phyloP scores from a whole-genome alignment of 2,329 filamentous ascomycete genomes.

The Aureobasidium lini region DNA sequence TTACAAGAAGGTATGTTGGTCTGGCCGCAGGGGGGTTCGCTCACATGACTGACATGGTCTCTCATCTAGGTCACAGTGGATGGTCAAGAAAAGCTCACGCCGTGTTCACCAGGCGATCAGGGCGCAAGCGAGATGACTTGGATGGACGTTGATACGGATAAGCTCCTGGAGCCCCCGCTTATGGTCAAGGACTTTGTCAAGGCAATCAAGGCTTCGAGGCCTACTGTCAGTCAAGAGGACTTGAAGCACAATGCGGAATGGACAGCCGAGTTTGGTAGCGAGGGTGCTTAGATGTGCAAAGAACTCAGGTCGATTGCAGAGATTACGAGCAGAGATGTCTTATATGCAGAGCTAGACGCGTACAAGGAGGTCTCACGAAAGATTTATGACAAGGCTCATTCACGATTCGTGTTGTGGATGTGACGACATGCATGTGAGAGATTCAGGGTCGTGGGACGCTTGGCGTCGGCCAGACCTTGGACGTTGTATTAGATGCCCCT shows the following conservation, averaged over 20 bases:
- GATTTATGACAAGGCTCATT: too few species aligned
- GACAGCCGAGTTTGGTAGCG: constrained; percentile 94
- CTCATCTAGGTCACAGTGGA: constrained; percentile 59
- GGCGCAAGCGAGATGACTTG: constrained; percentile 90
- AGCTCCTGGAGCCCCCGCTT: constrained; percentile 78
- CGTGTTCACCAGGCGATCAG: constrained; percentile 84
- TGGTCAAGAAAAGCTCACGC: constrained; percentile 61
- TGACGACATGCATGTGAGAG: neutral
- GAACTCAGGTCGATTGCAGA: neutral
- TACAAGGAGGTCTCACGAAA: neutral
- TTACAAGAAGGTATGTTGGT: constrained; percentile 73
- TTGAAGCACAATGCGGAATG: constrained; percentile 79
- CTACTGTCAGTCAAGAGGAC: constrained; percentile 84
- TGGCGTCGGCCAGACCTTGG: neutral
- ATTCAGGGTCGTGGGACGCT: neutral
- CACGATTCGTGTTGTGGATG: neutral
- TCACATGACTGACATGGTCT: neutral
- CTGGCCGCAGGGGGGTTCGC: neutral
- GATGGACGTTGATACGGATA: constrained; percentile 76
- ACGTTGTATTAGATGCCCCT: neutral
- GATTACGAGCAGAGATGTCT: neutral
- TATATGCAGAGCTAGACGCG: neutral
- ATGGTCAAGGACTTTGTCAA: constrained; percentile 88
- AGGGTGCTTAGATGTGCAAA: constrained; percentile 51
- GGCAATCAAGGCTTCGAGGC: constrained; percentile 78